A percentile compares a stretch with the other conserved stretches of the same genome.
phyloP scores from a whole-genome alignment of 176 grass and related monocot species.

The Leersia perrieri region DNA sequence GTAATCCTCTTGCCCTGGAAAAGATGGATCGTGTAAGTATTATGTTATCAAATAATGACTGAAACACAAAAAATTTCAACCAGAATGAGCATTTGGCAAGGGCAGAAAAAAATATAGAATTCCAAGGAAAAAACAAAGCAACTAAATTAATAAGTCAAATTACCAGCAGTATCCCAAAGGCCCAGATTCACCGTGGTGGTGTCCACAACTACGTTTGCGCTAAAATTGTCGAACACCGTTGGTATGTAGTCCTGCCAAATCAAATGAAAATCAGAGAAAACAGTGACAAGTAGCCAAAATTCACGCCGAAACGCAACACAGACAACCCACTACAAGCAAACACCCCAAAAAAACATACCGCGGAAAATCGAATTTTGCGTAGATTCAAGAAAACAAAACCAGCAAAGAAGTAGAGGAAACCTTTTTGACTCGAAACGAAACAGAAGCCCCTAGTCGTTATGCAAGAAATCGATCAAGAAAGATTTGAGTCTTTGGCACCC shows the following conservation, averaged over 20 bases:
- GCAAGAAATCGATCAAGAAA: conserved; percentile 18
- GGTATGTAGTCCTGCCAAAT: conserved; percentile 86
- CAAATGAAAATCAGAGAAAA: conserved; percentile 13
- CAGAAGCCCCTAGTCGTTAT: not conserved
- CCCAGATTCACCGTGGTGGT: conserved; percentile 89
- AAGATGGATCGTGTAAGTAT: conserved; percentile 15
- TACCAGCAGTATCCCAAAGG: conserved; percentile 98
- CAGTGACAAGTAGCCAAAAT: not conserved
- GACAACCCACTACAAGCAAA: not conserved
- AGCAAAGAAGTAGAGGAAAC: not conserved
- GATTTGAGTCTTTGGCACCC: not conserved
- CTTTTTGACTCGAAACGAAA: not conserved
- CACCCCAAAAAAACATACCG: not conserved
- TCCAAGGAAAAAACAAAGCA: not conserved
- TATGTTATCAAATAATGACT: not conserved
- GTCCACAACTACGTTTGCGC: conserved; percentile 87
- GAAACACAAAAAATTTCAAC: not conserved
- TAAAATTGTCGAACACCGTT: conserved; percentile 99
- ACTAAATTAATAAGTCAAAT: not conserved
- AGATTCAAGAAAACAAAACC: conserved; percentile 20
- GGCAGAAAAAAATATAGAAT: not conserved
- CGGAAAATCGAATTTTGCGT: not conserved
- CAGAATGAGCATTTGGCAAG: not conserved
- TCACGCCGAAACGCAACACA: not conserved
- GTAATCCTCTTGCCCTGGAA: conserved; percentile 96